These are phyloP conservation scores for Metarhizium robertsii DNA, from an alignment of 2,329 filamentous ascomycete genomes.

Conservation along the genomic window DNA sequence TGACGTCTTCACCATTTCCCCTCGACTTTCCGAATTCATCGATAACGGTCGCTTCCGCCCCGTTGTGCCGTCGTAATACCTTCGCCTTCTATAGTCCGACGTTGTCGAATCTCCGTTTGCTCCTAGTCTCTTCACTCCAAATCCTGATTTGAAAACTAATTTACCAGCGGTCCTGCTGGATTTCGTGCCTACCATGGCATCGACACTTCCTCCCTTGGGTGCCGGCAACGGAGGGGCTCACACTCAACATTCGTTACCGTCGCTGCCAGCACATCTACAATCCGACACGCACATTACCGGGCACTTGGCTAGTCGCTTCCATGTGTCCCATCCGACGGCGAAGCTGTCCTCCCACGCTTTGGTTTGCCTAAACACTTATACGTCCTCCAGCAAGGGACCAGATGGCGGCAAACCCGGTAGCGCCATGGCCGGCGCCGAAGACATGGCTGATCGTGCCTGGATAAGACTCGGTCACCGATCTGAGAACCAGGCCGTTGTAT, in stretches of 20 bases:
- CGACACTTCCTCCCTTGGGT: slow-evolving; percentile 43
- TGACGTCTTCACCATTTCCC: not conserved
- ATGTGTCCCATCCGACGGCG: slow-evolving; percentile 81
- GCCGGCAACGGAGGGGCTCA: slow-evolving; percentile 51
- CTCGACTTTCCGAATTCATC: not conserved
- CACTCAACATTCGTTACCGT: slow-evolving; percentile 78
- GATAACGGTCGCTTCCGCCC: not conserved
- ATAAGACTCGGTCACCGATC: slow-evolving; percentile 76
- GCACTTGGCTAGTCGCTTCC: slow-evolving; percentile 81
- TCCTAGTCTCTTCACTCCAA: not conserved
- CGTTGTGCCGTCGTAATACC: not conserved
- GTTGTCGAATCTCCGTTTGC: not conserved
- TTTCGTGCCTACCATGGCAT: slow-evolving; percentile 44
- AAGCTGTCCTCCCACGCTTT: slow-evolving; percentile 84
- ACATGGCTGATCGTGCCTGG: slow-evolving; percentile 80
- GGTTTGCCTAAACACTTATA: slow-evolving; percentile 91
- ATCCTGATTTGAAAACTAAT: not conserved
- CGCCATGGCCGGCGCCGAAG: slow-evolving; percentile 85
- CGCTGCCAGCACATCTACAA: slow-evolving; percentile 75
- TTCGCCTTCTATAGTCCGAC: not conserved
- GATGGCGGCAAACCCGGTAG: slow-evolving; percentile 90
- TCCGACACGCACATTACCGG: slow-evolving; percentile 71
- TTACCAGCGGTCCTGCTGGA: not conserved
- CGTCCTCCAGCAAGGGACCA: slow-evolving; percentile 74
- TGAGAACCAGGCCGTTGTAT: slow-evolving; percentile 88